Evolutionary conservation across 306 rosid species (phyloP), one percentile per base, ranked within the genome.

Genomic region (Pyrus bretschneideri): DNA sequence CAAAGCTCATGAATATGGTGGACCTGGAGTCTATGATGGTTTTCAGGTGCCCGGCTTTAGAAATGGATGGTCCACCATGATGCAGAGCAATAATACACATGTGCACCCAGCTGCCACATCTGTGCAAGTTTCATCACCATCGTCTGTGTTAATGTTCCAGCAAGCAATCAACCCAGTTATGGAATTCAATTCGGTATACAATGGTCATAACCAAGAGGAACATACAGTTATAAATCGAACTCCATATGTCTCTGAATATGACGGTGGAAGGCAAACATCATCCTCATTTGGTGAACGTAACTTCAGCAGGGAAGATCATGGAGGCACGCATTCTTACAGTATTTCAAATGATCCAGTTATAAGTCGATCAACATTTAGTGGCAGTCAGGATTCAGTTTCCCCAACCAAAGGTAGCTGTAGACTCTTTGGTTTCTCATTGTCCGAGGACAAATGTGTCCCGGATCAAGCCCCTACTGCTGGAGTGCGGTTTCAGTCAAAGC

Each of bases 71-170:
- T 74, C 87, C 61, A 10, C 80, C 15, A 66, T 79, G 33, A 76
- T 86, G 83, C 96, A 79, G 62, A 82, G 85, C 46, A 84, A 70
- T 33, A 77, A 83, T 66, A 25, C 88, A 27, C 87, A 75, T 51
- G 25, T 81, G 78, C 89, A 81, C 42, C 72, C 90, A 13, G 76
- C 93, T 72, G 79, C 83, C 73, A 81, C 90, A 25, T 45, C 97
- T 45, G 76, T 70, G 25, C 97, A 90, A 79, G 96, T 87, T 27
- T 92, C 99, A 31, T 92, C 99, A 49, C 99, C 99, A 29, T 92
- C 99, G 5, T 96, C 99, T 4, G 98, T 96, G 81, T 82, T 96
- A 40, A 92, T 89, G 98, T 92, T 92, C 75, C 99, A 89, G 88
- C 97, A 91, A 69, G 97, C 91, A 52, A 72, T 81, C 57, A 88